Base-by-base conservation (phyloP, 1,139 yeast genomes). In the Yamadazyma friedrichii region DNA sequence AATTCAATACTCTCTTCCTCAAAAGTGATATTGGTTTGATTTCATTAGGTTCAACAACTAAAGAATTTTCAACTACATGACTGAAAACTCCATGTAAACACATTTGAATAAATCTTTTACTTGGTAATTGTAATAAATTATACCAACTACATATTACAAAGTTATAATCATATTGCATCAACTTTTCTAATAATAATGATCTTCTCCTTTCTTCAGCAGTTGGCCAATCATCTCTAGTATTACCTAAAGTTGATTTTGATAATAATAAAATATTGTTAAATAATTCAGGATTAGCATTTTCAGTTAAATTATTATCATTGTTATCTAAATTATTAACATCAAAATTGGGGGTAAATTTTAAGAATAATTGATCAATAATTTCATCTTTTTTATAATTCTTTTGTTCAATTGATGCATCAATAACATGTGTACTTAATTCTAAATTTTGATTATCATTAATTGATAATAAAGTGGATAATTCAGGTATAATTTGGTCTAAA, bases 31-130 rank as follows among this genome's bases (percentile, higher is more conserved):
- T 68, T 8, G 70, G 60, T 40, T 73, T 74, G 1, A 84, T 76
- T 52, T 71, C 75, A n/a, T 54, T 64, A 2, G 42, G 43, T 8
- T 52, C 46, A 11, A 70, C 70, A 5, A 63, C 64, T 39, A 86
- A 59, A 2, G 84, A 73, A 45, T 74, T 68, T 54, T 86, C 94
- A 26, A 89, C 79, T 31, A 87, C 89, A 58, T 87, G 96, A 2
- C 95, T 88, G 51, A 87, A 88, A 2, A 88, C 94, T 10, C 96
- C 94, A 59, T 89, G 96, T 52, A 70, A 72, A 54, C 95, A 85
- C 86, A 89, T 82, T 54, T 82, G 84, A 30, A 77, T 53, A 30
- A 87, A 62, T 49, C 79, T 72, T 46, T 77, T 83, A 15, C 65
- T 64, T 15, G 87, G 83, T 47, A 86, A 63, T 0, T 76, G 75